Evolutionary conservation across 768 basidiomycete species (phyloP).

Genomic region (Leccinellum albellum): DNA sequence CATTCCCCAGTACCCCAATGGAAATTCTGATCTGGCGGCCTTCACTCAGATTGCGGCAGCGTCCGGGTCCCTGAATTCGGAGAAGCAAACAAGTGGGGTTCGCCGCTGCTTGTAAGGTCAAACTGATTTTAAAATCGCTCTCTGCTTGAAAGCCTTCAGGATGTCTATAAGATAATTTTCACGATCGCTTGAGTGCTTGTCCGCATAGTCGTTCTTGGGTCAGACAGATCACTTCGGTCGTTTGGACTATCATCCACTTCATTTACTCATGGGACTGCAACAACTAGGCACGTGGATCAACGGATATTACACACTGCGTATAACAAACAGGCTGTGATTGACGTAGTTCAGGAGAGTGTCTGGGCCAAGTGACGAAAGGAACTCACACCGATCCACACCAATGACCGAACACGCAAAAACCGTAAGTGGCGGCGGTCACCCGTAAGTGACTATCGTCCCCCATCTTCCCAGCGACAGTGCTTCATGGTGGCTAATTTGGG

Average conservation of each 20-base stretch:
- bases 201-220: neutral
- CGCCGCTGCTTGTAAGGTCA: neutral
- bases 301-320: constrained; percentile 23
- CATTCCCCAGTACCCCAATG: neutral
- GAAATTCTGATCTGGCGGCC: neutral
- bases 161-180: neutral
- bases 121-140: neutral
- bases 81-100: neutral
- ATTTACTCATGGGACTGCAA: constrained; percentile 7
- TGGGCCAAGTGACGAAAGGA: constrained; percentile 6
- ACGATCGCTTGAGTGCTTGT: neutral
- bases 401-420: constrained; percentile 7
- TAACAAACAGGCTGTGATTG: constrained; percentile 13
- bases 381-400: constrained; percentile 22
- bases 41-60: constrained; percentile 1
- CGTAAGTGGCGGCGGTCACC: constrained; percentile 3
- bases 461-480: constrained; percentile 37
- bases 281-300: constrained; percentile 19
- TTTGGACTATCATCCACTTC: neutral
- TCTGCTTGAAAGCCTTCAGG: neutral
- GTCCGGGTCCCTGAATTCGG: neutral
- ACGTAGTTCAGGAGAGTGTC: constrained; percentile 15
- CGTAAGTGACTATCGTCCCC: constrained; percentile 30
- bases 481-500: constrained; percentile 35
- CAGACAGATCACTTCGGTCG: neutral